Evolutionary conservation across 208 protist species (phyloP).

Genomic region (Naegleria fowleri): DNA sequence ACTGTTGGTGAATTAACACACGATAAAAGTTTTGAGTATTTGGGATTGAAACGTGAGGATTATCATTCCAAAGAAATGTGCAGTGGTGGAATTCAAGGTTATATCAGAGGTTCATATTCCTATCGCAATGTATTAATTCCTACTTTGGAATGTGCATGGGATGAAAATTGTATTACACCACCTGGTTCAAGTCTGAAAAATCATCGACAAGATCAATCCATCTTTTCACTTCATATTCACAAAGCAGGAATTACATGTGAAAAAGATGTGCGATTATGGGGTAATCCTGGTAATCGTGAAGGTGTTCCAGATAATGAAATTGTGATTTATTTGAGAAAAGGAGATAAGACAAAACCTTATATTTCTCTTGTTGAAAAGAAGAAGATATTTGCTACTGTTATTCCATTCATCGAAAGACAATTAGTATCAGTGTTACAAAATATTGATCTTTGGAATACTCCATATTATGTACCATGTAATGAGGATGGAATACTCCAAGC

Average conservation of each 20-base stretch:
- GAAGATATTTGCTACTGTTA: background rate
- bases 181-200: background rate
- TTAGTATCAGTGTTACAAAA: background rate
- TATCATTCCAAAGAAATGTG: background rate
- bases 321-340: background rate
- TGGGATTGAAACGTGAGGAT: background rate
- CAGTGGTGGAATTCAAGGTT: background rate
- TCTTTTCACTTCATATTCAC: background rate
- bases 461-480: background rate
- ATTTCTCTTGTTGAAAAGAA: background rate
- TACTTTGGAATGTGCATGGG: background rate
- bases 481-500: background rate
- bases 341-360: background rate
- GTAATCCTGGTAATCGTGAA: background rate
- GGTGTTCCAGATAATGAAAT: background rate
- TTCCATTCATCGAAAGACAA: background rate
- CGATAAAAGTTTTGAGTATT: background rate
- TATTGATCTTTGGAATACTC: background rate
- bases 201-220: constrained; percentile 5
- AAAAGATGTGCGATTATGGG: background rate
- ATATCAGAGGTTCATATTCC: background rate
- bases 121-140: background rate
- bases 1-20: background rate
- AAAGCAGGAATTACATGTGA: background rate
- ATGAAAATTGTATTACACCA: background rate